phyloP scores from a whole-genome alignment of 2,329 filamentous ascomycete species.

The Fusarium floridanum region DNA sequence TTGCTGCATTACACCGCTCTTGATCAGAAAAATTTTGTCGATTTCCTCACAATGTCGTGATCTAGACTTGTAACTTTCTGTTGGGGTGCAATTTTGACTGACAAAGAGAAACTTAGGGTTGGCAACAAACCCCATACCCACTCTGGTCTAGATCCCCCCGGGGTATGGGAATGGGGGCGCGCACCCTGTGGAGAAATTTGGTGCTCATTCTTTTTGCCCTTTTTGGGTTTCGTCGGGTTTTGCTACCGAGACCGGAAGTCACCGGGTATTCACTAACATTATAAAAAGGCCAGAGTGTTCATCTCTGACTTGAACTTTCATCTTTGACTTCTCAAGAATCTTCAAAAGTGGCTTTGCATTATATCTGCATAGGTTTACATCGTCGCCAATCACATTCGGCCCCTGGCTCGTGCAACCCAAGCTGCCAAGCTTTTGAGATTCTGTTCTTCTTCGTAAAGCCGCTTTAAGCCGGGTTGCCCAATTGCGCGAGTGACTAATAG shows the following conservation, averaged over 20 bases:
- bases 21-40: background rate
- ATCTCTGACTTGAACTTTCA: background rate
- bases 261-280: no score
- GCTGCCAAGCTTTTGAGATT: background rate
- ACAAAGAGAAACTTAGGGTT: background rate
- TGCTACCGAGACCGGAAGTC: background rate
- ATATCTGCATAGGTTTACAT: background rate
- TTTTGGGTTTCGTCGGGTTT: background rate
- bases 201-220: constrained; percentile 10
- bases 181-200: background rate
- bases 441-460: background rate
- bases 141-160: constrained; percentile 1
- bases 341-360: background rate
- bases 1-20: background rate
- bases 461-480: background rate
- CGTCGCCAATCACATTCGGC: background rate
- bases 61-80: background rate
- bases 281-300: background rate
- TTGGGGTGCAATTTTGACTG: background rate
- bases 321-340: background rate
- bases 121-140: background rate
- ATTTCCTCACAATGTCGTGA: background rate
- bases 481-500: background rate
- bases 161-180: background rate
- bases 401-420: background rate